Conservation (phyloP, 164 flowering plant species). For the Nymphaea colorata region DNA sequence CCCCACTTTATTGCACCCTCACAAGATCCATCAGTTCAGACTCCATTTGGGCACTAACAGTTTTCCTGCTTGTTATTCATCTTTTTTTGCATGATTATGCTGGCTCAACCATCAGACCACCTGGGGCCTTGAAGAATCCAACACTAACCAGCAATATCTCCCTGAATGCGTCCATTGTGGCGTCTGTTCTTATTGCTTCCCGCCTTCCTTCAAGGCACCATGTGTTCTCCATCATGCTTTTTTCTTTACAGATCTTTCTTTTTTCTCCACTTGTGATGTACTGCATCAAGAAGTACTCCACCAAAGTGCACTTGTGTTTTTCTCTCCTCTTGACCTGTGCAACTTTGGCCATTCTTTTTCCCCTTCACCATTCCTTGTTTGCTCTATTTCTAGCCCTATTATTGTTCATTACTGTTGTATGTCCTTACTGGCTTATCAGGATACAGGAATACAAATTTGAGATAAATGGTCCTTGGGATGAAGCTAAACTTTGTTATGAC, state of each 20-base stretch:
- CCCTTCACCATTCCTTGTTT: constrained; percentile 44
- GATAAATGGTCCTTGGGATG: constrained; percentile 99
- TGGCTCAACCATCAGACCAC: constrained; percentile 61
- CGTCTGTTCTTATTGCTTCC: constrained; percentile 87
- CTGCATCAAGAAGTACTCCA: constrained; percentile 71
- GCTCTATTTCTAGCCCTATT: constrained; percentile 39
- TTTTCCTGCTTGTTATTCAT: constrained; percentile 62
- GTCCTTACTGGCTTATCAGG: constrained; percentile 90
- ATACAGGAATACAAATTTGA: constrained; percentile 92
- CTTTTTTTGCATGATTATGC: constrained; percentile 89
- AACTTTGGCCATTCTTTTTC: constrained; percentile 43
- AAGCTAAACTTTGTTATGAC: constrained; percentile 93
- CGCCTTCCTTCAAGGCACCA: constrained; percentile 83
- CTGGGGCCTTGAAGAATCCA: constrained; percentile 64
- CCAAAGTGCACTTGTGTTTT: constrained; percentile 48
- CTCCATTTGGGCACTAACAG: constrained; percentile 80
- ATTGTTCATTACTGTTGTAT: constrained; percentile 56
- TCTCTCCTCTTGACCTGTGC: constrained; percentile 51
- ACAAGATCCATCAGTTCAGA: constrained; percentile 91
- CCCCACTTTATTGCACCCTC: constrained; percentile 82
- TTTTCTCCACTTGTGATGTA: constrained; percentile 78
- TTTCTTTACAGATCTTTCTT: constrained; percentile 38
- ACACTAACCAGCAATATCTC: constrained; percentile 71
- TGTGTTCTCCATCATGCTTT: constrained; percentile 76
- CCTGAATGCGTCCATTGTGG: constrained; percentile 80